phyloP scores from a whole-genome alignment of 805 yeast genomes.

The Spathaspora arborariae region DNA sequence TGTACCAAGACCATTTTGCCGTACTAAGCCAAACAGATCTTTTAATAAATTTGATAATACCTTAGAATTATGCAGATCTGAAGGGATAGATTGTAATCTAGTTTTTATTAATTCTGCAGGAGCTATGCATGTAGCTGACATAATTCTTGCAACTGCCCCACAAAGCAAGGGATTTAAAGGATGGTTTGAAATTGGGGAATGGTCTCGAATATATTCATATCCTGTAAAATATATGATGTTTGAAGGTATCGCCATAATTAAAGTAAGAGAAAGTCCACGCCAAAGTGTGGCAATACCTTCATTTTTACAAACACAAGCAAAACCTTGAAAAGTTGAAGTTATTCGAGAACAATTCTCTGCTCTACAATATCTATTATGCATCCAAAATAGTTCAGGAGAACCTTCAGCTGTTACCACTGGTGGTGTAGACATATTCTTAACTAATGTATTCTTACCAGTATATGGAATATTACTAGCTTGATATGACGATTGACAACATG shows the following conservation, averaged over 20 bases:
- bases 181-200: constrained; percentile 40
- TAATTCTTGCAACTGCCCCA: constrained; percentile 76
- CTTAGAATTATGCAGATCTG: constrained; percentile 24
- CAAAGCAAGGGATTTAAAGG: constrained; percentile 79
- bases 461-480: constrained; percentile 15
- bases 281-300: constrained; percentile 82
- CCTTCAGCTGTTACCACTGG: constrained; percentile 21
- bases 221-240: constrained; percentile 93
- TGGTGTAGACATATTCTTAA: constrained; percentile 23
- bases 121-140: constrained; percentile 81
- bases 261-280: constrained; percentile 82
- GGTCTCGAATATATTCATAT: constrained; percentile 79
- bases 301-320: constrained; percentile 55
- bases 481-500: constrained; percentile 23
- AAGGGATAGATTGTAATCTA: constrained; percentile 83
- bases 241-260: constrained; percentile 88
- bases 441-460: constrained; percentile 18
- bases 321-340: constrained; percentile 73
- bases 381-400: constrained; percentile 31
- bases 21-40: constrained; percentile 52
- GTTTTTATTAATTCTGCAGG: constrained; percentile 89
- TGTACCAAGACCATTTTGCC: constrained; percentile 53
- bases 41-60: constrained; percentile 45
- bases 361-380: constrained; percentile 33
- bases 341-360: constrained; percentile 44